Conservation (phyloP, 1,284 basidiomycete species). For the Ceratobasidium sp. region DNA sequence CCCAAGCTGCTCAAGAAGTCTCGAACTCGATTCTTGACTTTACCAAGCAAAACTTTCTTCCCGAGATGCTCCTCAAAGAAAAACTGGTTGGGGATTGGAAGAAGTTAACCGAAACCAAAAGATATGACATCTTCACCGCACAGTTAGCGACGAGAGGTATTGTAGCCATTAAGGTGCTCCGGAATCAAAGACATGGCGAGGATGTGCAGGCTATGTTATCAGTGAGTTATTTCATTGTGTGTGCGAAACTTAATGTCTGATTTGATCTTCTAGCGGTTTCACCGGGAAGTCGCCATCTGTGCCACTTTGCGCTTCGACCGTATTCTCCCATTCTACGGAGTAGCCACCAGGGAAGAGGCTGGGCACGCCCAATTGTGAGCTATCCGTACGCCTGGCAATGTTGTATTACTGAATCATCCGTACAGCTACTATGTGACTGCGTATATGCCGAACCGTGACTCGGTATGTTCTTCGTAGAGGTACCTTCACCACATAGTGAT, state of each 20-base stretch:
- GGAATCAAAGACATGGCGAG: not conserved
- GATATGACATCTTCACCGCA: constrained; percentile 7
- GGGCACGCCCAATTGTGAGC: constrained; percentile 13
- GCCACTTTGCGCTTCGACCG: constrained; percentile 3
- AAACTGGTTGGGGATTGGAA: not conserved
- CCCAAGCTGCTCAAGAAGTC: not conserved
- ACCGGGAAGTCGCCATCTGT: not conserved
- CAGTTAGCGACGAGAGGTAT: constrained; percentile 7
- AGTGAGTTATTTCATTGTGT: not conserved
- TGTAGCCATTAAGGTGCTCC: constrained; percentile 7
- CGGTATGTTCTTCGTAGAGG: not conserved
- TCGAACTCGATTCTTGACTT: constrained; percentile 4
- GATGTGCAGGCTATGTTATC: not conserved
- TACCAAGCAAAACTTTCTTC: not conserved
- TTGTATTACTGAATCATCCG: not conserved
- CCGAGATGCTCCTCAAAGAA: not conserved
- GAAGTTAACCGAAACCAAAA: not conserved
- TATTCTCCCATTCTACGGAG: constrained; percentile 16
- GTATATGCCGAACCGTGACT: constrained; percentile 3
- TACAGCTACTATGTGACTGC: constrained; percentile 9
- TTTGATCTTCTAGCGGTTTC: not conserved
- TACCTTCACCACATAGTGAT: not conserved
- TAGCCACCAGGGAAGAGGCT: not conserved
- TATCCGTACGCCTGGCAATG: no score
- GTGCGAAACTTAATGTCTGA: no score